These are phyloP conservation scores for Penicillium sp. DNA, from an alignment of 2,329 filamentous ascomycete species.

Conservation along the genomic window DNA sequence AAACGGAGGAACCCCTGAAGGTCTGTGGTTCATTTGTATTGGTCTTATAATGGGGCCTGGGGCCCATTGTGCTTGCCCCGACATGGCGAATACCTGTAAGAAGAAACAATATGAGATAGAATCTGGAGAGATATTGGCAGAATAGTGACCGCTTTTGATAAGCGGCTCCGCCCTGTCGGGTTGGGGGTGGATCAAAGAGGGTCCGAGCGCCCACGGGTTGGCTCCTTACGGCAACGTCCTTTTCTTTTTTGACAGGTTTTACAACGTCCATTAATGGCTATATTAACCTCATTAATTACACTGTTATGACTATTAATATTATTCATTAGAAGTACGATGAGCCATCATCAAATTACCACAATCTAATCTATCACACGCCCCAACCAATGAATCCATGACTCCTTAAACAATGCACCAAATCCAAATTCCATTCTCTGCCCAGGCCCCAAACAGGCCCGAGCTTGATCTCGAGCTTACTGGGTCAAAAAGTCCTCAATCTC, in stretches of 20 bases:
- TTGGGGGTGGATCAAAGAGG: not conserved
- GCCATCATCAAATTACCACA: conserved; percentile 1
- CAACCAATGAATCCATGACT: not conserved
- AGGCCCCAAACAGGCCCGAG: not conserved
- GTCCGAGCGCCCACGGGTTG: not conserved
- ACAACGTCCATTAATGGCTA: not conserved
- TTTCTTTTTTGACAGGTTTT: not conserved
- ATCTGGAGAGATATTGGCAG: not conserved
- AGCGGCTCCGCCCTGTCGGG: not conserved
- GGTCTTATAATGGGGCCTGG: not conserved
- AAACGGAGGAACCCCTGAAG: not conserved
- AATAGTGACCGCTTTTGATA: conserved; percentile 2
- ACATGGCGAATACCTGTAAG: not conserved
- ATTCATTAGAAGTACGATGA: not conserved
- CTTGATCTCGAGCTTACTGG: conserved; percentile 26
- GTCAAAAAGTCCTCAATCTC: conserved; percentile 74
- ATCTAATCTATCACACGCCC: not conserved
- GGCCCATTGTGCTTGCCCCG: not conserved
- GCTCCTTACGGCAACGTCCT: not conserved
- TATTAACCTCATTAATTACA: not conserved
- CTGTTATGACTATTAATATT: not conserved
- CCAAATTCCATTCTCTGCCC: not conserved
- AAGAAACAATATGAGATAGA: not conserved
- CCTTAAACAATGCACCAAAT: not conserved
- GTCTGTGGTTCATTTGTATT: not conserved